phyloP scores from a whole-genome alignment of 805 yeast genomes.

The Teunomyces kruisii region DNA sequence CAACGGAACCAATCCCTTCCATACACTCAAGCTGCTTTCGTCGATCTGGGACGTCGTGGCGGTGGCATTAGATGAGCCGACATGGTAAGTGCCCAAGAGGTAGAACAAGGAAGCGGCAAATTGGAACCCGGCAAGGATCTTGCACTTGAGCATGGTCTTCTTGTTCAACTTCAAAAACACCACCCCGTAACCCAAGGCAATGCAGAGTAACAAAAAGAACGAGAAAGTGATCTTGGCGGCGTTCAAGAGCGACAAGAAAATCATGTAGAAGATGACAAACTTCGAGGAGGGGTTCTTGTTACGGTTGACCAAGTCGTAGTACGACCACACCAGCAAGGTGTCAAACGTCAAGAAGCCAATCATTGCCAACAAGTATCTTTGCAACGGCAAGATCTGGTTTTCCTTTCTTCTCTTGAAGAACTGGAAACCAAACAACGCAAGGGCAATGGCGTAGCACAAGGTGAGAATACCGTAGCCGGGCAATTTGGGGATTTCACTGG shows the following conservation, averaged over 20 bases:
- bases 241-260: conserved; percentile 74
- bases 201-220: conserved; percentile 80
- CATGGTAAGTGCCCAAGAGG: conserved; percentile 32
- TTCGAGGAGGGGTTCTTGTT: conserved; percentile 48
- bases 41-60: conserved; percentile 15
- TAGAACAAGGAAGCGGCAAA: conserved; percentile 36
- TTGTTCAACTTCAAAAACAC: conserved; percentile 83
- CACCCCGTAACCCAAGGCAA: conserved; percentile 91
- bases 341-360: conserved; percentile 80
- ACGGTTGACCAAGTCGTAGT: conserved; percentile 78
- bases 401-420: conserved; percentile 72
- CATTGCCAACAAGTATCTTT: conserved; percentile 85
- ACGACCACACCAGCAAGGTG: conserved; percentile 86
- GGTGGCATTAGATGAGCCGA: conserved; percentile 33
- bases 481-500: conserved; percentile 86
- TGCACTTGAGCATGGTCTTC: conserved; percentile 62
- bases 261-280: conserved; percentile 67
- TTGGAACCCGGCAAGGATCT: conserved; percentile 41
- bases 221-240: conserved; percentile 80
- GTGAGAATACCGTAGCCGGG: conserved; percentile 87
- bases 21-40: conserved; percentile 46
- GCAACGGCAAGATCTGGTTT: conserved; percentile 84
- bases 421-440: conserved; percentile 82
- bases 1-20: conserved; percentile 55
- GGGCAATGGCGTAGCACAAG: conserved; percentile 74